Evolutionary conservation across 2,329 filamentous ascomycete genomes (phyloP), one percentile per base, ranked within the genome.

Genomic region (Aspergillus calidoustus): DNA sequence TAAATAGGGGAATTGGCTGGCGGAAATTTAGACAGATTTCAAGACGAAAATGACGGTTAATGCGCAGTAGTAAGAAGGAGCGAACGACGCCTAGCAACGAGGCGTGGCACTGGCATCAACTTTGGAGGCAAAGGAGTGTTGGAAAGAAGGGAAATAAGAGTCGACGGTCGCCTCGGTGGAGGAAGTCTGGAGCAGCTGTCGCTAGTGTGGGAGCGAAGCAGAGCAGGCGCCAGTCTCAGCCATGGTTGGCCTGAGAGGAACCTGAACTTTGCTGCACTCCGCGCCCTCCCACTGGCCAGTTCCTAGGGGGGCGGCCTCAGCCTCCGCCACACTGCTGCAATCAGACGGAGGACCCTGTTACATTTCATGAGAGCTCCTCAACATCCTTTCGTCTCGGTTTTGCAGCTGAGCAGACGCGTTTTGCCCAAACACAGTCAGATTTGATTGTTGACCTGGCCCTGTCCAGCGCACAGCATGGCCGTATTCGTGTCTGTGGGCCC

Each of bases 11-110:
- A 57, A 63, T 28, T n/a, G 9, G 47, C 43, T n/a, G 34, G 43
- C 8, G 17, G 55, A 41, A 49, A 49, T 61, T 62, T 57, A n/a
- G 43, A 56, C 57, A 54, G 48, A 57, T 63, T 58, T 46, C 19
- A 57, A 64, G 55, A 58, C 57, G 34, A 48, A 56, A 63, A 69
- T 28, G 25, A 74, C 75, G 58, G 71, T 71, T 50, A 69, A 56
- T 61, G 51, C 60, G 62, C 50, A 66, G 54, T 59, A 65, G 54
- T 59, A 47, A 57, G 54, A 68, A 68, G 64, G 66, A 68, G 62
- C 61, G 65, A 67, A 67, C 65, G 65, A 64, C 60, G 52, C 62
- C 64, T 62, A 60, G 64, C 61, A 62, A 63, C 65, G 52, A 61
- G 57, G 61, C 61, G 54, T 59, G 57, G 61, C 61, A 53, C 49